Evolutionary conservation across 768 basidiomycete species (phyloP), one percentile per base, ranked within the genome.

Genomic region (Calocybe cyanea): DNA sequence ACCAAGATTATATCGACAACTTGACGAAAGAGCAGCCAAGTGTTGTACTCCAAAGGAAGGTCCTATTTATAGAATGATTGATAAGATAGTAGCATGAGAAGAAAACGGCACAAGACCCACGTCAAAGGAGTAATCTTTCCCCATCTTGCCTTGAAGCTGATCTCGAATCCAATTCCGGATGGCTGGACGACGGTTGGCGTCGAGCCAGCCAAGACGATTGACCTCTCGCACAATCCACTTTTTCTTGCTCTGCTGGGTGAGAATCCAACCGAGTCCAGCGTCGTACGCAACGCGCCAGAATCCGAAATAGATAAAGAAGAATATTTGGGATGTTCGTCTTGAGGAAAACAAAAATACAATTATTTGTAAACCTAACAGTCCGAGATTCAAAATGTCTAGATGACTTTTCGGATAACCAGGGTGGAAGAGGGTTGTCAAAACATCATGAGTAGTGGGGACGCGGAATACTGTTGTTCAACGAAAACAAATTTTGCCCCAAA

Each of bases 21-120:
- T 63, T 96, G 92, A 40, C 95, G 83, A 65, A 97, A 99, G 48
- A 97, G 75, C 23, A 99, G 73, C 96, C 95, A 99, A 0, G 90
- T 80, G 57, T 97, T 98, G 66, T 95, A 97, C 63, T 97, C 94
- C 31, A 92, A 61, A 0, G 94, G 94, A 13, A 95, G 76, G 41
- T 87, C 82, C 91, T 93, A 42, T n/a, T 45, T 36, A 41, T 39
- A 37, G 32, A 20, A 45, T 15, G 25, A 11, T 47, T 32, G 37
- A 43, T 45, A 15, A 43, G 38, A 17, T 42, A 28, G 25, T 6
- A 28, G 45, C 35, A 24, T 15, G 41, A 48, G 30, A 43, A 36
- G 28, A 38, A 36, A 19, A 14, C 10, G n/a, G 24, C n/a, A 32
- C 14, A 19, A 17, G 33, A 38, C 52, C 18, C 17, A 77, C 91